Base-by-base conservation (phyloP, 2,329 filamentous ascomycete species). In the Didymella sp. region DNA sequence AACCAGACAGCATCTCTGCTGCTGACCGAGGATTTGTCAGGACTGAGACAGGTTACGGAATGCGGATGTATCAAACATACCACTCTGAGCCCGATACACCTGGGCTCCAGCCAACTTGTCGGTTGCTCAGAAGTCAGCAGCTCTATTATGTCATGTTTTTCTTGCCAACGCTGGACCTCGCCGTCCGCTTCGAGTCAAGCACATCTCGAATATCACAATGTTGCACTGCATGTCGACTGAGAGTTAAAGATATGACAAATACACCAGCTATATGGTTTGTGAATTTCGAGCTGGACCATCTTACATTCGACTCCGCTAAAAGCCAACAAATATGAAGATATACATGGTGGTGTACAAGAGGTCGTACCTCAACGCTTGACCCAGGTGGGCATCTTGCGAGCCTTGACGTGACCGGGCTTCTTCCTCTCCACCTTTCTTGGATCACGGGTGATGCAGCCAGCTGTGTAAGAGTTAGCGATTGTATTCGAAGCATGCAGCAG, bases 351-450 rank as follows among this genome's bases (percentile, higher is more conserved):
- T 61, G 51, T 51, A 63, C 60, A 68, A 54, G 77, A 66, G 48
- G 43, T 31, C 44, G 51, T 17, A 52, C 59, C 59, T 74, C 64
- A 88, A 76, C 86, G 82, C 87, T 97, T 98, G 84, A 98, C 93
- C 95, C 96, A 99, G 70, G 95, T 86, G 59, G 94, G 94, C 87
- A 90, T 96, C 87, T 99, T 99, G 80, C 95, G 90, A 56, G 95
- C 94, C 85, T 99, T 99, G 80, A 96, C 79, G 73, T 92, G 91
- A 68, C 95, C 96, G 55, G 92, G 87, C 86, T 99, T 98, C 88
- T 99, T 99, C 77, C 95, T 94, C 81, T 99, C 95, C 67, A 99
- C 96, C 73, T 84, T 88, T 80, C 94, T 92, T 56, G 89, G 86
- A 81, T 99, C 94, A 73, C 94, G 89, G 49, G 93, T 96, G 63